Base-by-base conservation (phyloP, 2,329 filamentous ascomycete species). In the Incumbomyces lentus region DNA sequence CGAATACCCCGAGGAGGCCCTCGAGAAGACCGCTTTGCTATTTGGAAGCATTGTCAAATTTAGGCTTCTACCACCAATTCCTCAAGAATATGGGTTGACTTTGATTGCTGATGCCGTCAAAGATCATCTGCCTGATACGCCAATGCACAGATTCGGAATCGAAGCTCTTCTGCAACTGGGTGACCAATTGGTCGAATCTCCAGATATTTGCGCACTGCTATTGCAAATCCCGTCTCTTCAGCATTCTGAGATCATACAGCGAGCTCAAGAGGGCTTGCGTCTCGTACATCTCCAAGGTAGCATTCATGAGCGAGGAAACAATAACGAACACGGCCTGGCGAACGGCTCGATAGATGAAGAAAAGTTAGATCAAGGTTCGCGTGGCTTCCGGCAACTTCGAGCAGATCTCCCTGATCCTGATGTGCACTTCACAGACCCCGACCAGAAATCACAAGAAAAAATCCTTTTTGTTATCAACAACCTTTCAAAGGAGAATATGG, bases 51-150 rank as follows among this genome's bases (percentile, higher is more conserved):
- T 96, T 54, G 95, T 98, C 59, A 89, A 89, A 43, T 92, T 87
- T 67, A 88, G 89, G 59, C 75, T 98, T 6, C 84, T 98, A 42
- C 87, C 88, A 5, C 84, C 88, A 35, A 78, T 98, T 14, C 87
- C 92, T 2, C 78, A 96, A 30, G 88, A 95, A 61, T 88, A 95
- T 47, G 92, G 86, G n/a, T 72, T 96, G 13, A 88, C 86, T 13
- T 95, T 98, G 87, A 94, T 98, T 52, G 72, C 96, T n/a, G 89
- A 98, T 63, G 87, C 92, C 11, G 88, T 98, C 18, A 78, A 86
- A 53, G 88, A 95, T 53, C 86, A 92, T 58, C 70, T 76, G 29
- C 79, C 84, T 1, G 84, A 93, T 29, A 81, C 89, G 50, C 81
- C 86, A 1, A 96, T 98, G 92, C 96, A 92, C 71, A 95, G 95